phyloP scores from a whole-genome alignment of 257 asterid genomes.

The Echium plantagineum region DNA sequence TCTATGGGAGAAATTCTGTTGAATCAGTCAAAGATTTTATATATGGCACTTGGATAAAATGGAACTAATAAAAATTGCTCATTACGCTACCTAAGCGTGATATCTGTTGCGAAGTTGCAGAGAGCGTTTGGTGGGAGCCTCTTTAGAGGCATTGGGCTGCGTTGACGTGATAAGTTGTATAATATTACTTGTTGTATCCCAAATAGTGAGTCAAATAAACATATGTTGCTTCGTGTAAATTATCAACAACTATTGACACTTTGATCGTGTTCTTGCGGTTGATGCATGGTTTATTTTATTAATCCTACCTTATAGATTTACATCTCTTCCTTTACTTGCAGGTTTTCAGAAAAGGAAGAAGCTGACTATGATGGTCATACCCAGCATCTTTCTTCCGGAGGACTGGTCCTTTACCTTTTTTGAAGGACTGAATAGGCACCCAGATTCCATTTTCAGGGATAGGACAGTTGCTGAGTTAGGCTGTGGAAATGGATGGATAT shows the following conservation, averaged over 20 bases:
- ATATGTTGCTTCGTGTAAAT: background rate
- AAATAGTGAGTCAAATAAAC: background rate
- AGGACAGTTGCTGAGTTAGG: slow-evolving; percentile 92
- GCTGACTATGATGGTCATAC: slow-evolving; percentile 86
- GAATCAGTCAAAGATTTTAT: no score
- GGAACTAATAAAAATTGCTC: no score
- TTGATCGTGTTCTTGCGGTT: background rate
- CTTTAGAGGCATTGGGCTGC: no score
- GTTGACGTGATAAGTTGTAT: background rate
- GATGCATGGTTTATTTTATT: background rate
- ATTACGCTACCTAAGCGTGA: no score
- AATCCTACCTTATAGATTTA: slow-evolving; percentile 8
- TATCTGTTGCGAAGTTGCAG: no score
- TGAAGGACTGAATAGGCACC: slow-evolving; percentile 93
- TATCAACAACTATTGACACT: background rate
- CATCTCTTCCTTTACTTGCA: slow-evolving; percentile 16
- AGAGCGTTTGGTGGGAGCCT: no score
- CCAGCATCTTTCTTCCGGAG: slow-evolving; percentile 94
- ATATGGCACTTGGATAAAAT: no score
- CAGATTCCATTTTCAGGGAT: slow-evolving; percentile 87
- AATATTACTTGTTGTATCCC: background rate
- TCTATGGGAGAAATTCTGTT: no score
- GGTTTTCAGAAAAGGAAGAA: slow-evolving; percentile 73
- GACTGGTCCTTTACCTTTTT: slow-evolving; percentile 98
- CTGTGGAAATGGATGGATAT: slow-evolving; percentile 99